Evolutionary conservation across 2,329 filamentous ascomycete genomes (phyloP), one percentile per base, ranked within the genome.

Genomic region (Phaeomoniella chlamydospora): DNA sequence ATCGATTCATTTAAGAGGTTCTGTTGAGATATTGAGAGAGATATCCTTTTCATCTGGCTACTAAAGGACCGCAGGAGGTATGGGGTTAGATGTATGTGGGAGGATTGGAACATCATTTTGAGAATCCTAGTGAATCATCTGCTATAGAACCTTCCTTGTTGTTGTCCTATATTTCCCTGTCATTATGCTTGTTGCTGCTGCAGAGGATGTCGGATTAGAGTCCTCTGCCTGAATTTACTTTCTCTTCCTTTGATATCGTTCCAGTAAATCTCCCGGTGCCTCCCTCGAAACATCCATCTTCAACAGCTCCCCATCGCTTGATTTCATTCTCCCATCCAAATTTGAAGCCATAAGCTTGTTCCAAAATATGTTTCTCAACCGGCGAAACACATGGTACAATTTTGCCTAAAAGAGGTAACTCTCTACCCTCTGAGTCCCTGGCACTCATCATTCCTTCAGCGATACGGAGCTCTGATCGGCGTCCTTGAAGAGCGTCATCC

Each of bases 211-310:
- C n/a, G n/a, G n/a, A n/a, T n/a, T n/a, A n/a, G n/a, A n/a, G n/a
- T n/a, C n/a, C n/a, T n/a, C n/a, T n/a, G n/a, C n/a, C n/a, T n/a
- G n/a, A n/a, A n/a, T n/a, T n/a, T n/a, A n/a, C n/a, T n/a, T n/a
- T n/a, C n/a, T 12, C 16, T 12, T 18, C 32, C 17, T 18, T 34
- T 17, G 14, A 15, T 12, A 34, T 18, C 13, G 9, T 18, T 12
- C 32, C 32, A 4, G 11, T 42, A 39, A 55, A 55, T 12, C 52
- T 39, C 12, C 52, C 52, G 5, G 44, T 49, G 9, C 52, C 52
- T 5, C 51, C 50, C 34, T 47, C 42, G 16, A 40, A 43, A 31
- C 47, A 47, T 4, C 49, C 49, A 42, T 54, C 51, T 35, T 52
- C 46, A 17, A 43, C 38, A 2, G 43, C 41, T 15, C 43, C 47